Evolutionary conservation across 805 yeast species (phyloP).

Genomic region (Pichia phayaonensis): DNA sequence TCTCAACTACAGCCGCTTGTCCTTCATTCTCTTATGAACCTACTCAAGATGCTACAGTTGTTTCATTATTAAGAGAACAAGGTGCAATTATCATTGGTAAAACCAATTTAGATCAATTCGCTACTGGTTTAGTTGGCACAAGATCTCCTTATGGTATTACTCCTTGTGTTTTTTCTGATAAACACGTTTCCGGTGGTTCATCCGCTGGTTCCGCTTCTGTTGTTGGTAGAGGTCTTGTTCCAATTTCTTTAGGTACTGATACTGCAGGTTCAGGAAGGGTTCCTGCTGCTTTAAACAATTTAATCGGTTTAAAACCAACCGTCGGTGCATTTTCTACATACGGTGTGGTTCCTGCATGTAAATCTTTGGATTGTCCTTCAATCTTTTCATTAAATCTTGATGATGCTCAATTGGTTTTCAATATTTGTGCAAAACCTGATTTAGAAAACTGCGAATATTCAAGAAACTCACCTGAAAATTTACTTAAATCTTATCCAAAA

Average conservation of each 20-base stretch:
- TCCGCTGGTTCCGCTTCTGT: constrained; percentile 93
- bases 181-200: constrained; percentile 91
- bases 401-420: constrained; percentile 78
- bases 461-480: constrained; percentile 62
- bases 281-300: constrained; percentile 90
- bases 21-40: constrained; percentile 75
- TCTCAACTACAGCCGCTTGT: constrained; percentile 92
- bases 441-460: constrained; percentile 67
- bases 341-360: constrained; percentile 98
- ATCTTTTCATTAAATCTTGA: constrained; percentile 67
- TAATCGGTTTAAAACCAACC: constrained; percentile 89
- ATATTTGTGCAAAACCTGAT: constrained; percentile 67
- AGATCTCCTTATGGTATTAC: constrained; percentile 93
- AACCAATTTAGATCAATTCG: constrained; percentile 94
- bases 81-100: constrained; percentile 94
- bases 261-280: constrained; percentile 98
- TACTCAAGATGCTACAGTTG: constrained; percentile 65
- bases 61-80: constrained; percentile 61
- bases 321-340: constrained; percentile 76
- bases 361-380: constrained; percentile 87
- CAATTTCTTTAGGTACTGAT: constrained; percentile 87
- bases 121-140: constrained; percentile 94
- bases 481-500: constrained; percentile 49
- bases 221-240: constrained; percentile 85
- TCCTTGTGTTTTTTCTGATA: constrained; percentile 63